Evolutionary conservation across 352 stramenopile genomes (phyloP), one percentile per base, ranked within the genome.

Genomic region (Globisporangium lucens): DNA sequence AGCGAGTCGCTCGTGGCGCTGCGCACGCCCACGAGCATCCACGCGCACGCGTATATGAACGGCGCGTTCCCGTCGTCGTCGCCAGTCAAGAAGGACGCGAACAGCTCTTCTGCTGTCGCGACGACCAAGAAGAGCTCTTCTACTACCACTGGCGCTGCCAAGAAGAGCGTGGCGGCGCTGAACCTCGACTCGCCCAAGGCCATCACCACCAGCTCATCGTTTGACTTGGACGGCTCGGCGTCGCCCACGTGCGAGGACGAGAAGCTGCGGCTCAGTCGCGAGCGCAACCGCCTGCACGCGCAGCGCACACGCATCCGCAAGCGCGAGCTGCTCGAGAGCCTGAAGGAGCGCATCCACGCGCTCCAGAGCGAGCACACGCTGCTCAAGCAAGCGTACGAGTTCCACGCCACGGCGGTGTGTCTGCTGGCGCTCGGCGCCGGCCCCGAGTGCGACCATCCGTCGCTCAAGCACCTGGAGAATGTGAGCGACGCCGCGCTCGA

Each of bases 291-390:
- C 0, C 74, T 93, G 17, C 85, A 93, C 57, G 82, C 85, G 3
- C 85, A 93, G 68, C 85, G 82, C 56, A 93, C 82, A 63, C 74
- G 85, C 5, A 89, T 89, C 64, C 85, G 85, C 51, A 93, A 93
- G 68, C 80, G 85, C 46, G 82, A 93, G 76, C 62, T 91, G 61
- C 72, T 93, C 2, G 82, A 91, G 74, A 88, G 77, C 56, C 74
- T 93, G 20, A 93, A 89, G 60, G 83, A 89, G 61, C 82, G 81
- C 51, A 91, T 93, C 41, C 68, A 79, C 33, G 73, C 74, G 51
- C 69, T 93, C 29, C 74, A 91, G 66, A 73, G 75, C 38, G 85
- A 93, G 68, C 79, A 85, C 64, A 74, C 73, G 57, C 72, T 89
- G 47, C 66, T 93, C n/a, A 87, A 82, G 65, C 82, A 93, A 67